Base-by-base conservation (phyloP, 306 rosid genomes). In the Cicer pinnatifidum region DNA sequence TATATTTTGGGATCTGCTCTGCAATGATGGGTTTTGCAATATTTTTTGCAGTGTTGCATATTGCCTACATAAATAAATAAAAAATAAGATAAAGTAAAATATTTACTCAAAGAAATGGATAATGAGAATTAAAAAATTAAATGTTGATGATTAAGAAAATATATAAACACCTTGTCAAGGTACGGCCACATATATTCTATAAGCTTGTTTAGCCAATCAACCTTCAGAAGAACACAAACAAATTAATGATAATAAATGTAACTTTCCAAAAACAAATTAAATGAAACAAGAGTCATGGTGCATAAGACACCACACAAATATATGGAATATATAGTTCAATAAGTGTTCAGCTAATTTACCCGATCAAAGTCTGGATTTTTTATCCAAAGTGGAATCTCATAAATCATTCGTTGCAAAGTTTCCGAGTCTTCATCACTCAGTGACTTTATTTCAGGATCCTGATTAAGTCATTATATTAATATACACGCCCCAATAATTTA, bases 341-440 rank as follows among this genome's bases (percentile, higher is more conserved):
- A n/a, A 46, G 1, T 2, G 4, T 52, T 40, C 23, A 56, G 33
- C 1, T 4, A 9, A 45, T 56, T 79, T 84, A 91, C 98, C 69
- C 98, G 86, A 86, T 93, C 97, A 47, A 85, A 91, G 74, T 93
- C 98, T 6, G 98, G 98, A 84, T 85, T 88, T 81, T 93, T 93
- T 67, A 93, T 86, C 98, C 97, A 93, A 41, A 88, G 84, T 7
- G 98, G 98, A 71, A 93, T 93, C 80, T 93, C 98, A n/a, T 89
- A 96, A 13, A 91, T 69, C 88, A 93, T 89, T 77, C 82, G 84
- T 72, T 91, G 91, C 81, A 93, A 47, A 48, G 83, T 86, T 75
- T 66, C 80, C 0, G 92, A 20, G 68, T 93, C 97, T 77, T 91
- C 91, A 13, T 93, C 94, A 0, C 69, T 85, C 85, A 91, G 56